These are phyloP conservation scores for Nicotiana undulata DNA, from an alignment of 257 asterid species.

Conservation along the genomic window DNA sequence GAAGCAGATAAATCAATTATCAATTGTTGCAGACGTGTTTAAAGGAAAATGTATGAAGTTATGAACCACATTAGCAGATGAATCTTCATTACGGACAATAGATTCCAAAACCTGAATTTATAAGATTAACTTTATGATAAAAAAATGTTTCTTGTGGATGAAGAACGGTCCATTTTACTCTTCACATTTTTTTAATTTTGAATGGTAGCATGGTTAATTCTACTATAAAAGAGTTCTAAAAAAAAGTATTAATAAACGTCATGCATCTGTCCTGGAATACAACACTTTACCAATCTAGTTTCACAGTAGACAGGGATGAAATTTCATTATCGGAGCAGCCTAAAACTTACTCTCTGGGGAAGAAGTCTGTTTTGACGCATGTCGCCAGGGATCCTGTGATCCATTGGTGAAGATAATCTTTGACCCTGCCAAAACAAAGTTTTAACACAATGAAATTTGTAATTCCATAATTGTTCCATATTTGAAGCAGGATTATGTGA, in stretches of 20 bases:
- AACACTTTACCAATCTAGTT: not conserved
- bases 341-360: conserved; percentile 62
- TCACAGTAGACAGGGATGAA: not conserved
- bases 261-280: not conserved
- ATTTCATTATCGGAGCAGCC: not conserved
- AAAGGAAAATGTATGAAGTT: not conserved
- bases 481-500: not conserved
- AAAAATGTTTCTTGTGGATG: not conserved
- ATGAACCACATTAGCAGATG: not conserved
- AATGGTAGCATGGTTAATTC: not conserved
- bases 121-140: not conserved
- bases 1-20: not conserved
- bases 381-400: conserved; percentile 99
- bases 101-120: not conserved
- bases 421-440: conserved; percentile 50
- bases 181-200: not conserved
- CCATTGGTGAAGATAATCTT: conserved; percentile 87
- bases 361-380: conserved; percentile 85
- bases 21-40: not conserved
- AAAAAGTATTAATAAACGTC: not conserved
- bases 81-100: not conserved
- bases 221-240: not conserved
- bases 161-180: not conserved
- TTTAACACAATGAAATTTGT: conserved; percentile 5
- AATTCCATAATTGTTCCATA: conserved; percentile 5